Evolutionary conservation across 2,329 filamentous ascomycete species (phyloP).

Genomic region (Phaeosphaeria sp.): DNA sequence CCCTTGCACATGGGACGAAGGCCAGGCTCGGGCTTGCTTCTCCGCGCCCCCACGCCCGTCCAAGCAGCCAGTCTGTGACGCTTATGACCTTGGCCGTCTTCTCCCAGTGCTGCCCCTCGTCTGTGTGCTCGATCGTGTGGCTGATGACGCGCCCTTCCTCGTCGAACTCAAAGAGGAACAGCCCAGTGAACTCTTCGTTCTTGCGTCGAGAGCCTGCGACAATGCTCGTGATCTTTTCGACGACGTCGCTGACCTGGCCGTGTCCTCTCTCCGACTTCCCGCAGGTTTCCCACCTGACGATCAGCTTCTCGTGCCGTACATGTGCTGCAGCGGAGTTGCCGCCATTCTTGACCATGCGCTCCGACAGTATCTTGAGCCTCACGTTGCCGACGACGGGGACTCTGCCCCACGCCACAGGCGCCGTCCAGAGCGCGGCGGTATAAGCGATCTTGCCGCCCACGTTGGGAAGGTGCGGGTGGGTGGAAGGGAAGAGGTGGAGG

Average conservation of each 20-base stretch:
- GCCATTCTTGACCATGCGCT: conserved; percentile 76
- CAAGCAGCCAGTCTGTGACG: conserved; percentile 92
- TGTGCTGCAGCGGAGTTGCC: conserved; percentile 46
- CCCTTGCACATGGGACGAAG: conserved; percentile 29
- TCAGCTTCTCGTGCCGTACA: conserved; percentile 74
- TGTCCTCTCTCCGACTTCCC: conserved; percentile 59
- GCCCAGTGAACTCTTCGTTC: conserved; percentile 78
- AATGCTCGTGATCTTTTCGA: conserved; percentile 63
- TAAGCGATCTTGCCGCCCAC: conserved; percentile 92
- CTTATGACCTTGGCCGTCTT: conserved; percentile 85
- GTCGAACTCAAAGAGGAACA: conserved; percentile 98
- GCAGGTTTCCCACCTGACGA: conserved; percentile 87
- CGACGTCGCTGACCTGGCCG: conserved; percentile 56
- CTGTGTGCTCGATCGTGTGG: conserved; percentile 93
- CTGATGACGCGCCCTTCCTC: conserved; percentile 80
- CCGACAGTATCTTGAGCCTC: conserved; percentile 83
- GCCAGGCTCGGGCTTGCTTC: conserved; percentile 54
- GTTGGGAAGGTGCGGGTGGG: conserved; percentile 87
- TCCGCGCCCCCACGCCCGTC: conserved; percentile 68
- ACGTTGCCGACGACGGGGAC: conserved; percentile 92
- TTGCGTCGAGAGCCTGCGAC: conserved; percentile 56
- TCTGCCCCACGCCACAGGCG: conserved; percentile 93
- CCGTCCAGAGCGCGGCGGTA: conserved; percentile 92
- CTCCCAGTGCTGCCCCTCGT: conserved; percentile 84
- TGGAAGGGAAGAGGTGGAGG: conserved; percentile 72